Evolutionary conservation across 2,329 filamentous ascomycete genomes (phyloP).

Genomic region (Aspergillus caelatus): DNA sequence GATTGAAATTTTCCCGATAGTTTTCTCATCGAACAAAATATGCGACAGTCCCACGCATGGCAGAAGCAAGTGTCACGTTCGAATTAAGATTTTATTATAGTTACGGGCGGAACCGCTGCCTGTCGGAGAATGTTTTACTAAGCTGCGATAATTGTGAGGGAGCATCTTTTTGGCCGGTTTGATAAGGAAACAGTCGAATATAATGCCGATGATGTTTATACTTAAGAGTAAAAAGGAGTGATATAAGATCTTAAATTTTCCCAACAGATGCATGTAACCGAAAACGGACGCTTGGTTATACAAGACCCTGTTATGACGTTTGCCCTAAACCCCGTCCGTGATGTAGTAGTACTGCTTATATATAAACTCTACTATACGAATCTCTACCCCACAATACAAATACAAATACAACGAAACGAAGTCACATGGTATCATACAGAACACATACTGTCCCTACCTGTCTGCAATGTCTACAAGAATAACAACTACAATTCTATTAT

Average conservation of each 20-base stretch:
- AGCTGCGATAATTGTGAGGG: conserved; percentile 2
- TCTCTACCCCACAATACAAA: not conserved
- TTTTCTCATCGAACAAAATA: not conserved
- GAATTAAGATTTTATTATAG: conserved; percentile 5
- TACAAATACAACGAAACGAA: not conserved
- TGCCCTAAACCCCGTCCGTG: not conserved
- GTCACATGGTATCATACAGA: not conserved
- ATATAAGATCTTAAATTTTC: not conserved
- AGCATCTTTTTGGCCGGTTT: not conserved
- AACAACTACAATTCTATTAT: not conserved
- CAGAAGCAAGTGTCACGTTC: not conserved
- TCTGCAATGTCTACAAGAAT: not conserved
- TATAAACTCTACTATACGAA: not conserved
- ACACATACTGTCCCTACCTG: not conserved
- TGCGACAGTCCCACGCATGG: not conserved
- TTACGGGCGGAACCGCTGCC: conserved; percentile 12
- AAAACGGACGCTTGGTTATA: not conserved
- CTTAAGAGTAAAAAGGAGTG: not conserved
- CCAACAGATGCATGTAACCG: not conserved
- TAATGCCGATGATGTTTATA: not conserved
- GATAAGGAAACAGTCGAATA: not conserved
- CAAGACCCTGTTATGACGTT: not conserved
- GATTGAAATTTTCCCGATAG: not conserved
- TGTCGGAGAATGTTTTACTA: conserved; percentile 17
- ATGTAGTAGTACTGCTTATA: not conserved